A percentile compares a stretch with the other conserved stretches of the same genome.
These are phyloP conservation scores for Berberis thunbergii DNA, from an alignment of 164 flowering plant species.

Conservation along the genomic window DNA sequence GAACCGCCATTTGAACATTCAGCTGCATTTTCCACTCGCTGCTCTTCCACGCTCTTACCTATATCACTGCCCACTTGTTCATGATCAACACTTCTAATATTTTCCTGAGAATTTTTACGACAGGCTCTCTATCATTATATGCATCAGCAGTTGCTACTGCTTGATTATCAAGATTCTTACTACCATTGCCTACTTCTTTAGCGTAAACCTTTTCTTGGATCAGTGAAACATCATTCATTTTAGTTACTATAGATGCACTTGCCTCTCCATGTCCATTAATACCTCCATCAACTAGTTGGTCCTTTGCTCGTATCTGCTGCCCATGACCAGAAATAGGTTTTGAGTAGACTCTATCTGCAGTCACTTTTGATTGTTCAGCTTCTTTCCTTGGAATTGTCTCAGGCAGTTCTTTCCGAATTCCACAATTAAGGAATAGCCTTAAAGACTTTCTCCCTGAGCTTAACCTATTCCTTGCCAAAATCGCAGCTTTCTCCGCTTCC, in stretches of 20 bases:
- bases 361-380: neutral
- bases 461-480: neutral
- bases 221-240: neutral
- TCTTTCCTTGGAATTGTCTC: neutral
- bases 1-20: no score
- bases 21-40: no score
- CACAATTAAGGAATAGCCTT: neutral
- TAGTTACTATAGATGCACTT: neutral
- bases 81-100: no score
- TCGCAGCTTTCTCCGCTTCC: neutral
- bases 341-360: neutral
- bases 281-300: neutral
- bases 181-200: no score
- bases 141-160: no score
- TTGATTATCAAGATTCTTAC: no score
- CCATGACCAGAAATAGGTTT: no score
- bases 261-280: conserved; percentile 1
- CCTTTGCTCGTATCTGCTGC: neutral
- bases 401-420: neutral
- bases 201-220: no score
- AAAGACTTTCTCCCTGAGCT: neutral
- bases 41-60: no score
- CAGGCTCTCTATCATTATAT: no score
- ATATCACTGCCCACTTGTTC: no score
- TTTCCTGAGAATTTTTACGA: no score